Percentiles rank a stretch among this genome's conserved stretches.
phyloP scores from a whole-genome alignment of 148 eudicot genomes.

The Heliosperma pusillum region DNA sequence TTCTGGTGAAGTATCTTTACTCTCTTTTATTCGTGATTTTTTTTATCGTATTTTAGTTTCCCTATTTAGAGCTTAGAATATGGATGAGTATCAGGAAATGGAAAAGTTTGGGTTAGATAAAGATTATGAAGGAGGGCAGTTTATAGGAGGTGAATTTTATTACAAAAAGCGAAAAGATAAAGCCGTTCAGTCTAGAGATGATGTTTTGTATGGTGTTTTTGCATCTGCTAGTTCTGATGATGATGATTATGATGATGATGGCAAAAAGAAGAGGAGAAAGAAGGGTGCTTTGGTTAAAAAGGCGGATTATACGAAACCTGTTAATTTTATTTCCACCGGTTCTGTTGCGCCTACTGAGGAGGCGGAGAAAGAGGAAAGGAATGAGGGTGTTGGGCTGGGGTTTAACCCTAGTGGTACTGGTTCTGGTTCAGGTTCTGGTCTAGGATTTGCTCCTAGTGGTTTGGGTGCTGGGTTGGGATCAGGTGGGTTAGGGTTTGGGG shows the following conservation, averaged over 20 bases:
- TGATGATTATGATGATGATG: conserved; percentile 38
- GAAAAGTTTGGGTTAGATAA: conserved; percentile 75
- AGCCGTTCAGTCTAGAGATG: conserved; percentile 61
- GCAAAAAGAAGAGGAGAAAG: conserved; percentile 44
- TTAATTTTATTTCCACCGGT: conserved; percentile 69
- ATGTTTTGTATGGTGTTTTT: conserved; percentile 70
- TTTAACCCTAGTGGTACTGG: conserved; percentile 40
- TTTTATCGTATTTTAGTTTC: background rate
- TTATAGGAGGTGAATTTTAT: conserved; percentile 64
- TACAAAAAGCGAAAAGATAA: conserved; percentile 69
- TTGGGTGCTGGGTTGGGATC: conserved; percentile 48
- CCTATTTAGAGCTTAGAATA: conserved; percentile 14
- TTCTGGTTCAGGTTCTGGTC: conserved; percentile 41
- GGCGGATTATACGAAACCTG: conserved; percentile 69
- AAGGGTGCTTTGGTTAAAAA: conserved; percentile 48
- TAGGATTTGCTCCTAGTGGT: background rate
- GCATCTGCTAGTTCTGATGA: conserved; percentile 47
- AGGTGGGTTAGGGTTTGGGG: conserved; percentile 2
- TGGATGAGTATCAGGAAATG: conserved; percentile 83
- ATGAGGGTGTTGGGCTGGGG: conserved; percentile 9
- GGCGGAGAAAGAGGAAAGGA: conserved; percentile 33
- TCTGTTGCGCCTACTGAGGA: conserved; percentile 53
- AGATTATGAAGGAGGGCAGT: conserved; percentile 71
- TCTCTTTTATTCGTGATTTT: background rate
- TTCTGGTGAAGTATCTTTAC: no score